A percentile compares a stretch with the other conserved stretches of the same genome.
These are phyloP conservation scores for Lipomyces yamadae DNA, from an alignment of 805 yeast genomes.

Conservation along the genomic window DNA sequence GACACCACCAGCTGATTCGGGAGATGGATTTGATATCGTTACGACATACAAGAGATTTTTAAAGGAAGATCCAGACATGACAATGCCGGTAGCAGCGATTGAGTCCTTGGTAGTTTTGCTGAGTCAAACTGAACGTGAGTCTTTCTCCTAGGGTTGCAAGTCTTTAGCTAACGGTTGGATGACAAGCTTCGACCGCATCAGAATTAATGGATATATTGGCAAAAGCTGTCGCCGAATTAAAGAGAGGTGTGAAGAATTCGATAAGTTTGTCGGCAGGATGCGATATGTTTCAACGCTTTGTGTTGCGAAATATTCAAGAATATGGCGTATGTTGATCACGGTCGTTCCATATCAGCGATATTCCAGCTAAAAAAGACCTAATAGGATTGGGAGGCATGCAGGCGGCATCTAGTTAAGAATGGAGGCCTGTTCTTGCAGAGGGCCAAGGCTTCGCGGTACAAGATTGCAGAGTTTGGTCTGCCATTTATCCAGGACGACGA, in stretches of 20 bases:
- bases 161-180: not conserved
- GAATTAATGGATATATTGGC: slow-evolving; percentile 84
- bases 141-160: not conserved
- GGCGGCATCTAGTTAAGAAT: slow-evolving; percentile 84
- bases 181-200: slow-evolving; percentile 76
- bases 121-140: slow-evolving; percentile 68
- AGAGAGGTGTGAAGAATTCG: slow-evolving; percentile 82
- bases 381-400: slow-evolving; percentile 92
- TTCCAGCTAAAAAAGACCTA: not conserved
- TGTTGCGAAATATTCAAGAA: slow-evolving; percentile 82
- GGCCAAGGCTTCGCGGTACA: slow-evolving; percentile 86
- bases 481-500: slow-evolving; percentile 94
- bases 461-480: slow-evolving; percentile 84
- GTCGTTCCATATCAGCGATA: not conserved
- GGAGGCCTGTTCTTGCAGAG: slow-evolving; percentile 90
- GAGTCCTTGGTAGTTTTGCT: slow-evolving; percentile 88
- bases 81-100: slow-evolving; percentile 99
- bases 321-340: slow-evolving; percentile 49
- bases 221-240: slow-evolving; percentile 74
- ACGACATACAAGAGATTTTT: slow-evolving; percentile 78
- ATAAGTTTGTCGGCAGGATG: slow-evolving; percentile 96
- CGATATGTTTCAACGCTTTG: slow-evolving; percentile 93
- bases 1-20: not conserved
- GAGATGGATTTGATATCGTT: slow-evolving; percentile 72
- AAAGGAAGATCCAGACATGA: slow-evolving; percentile 91